phyloP scores from a whole-genome alignment of 768 basidiomycete genomes.

The Suillus cothurnatus region DNA sequence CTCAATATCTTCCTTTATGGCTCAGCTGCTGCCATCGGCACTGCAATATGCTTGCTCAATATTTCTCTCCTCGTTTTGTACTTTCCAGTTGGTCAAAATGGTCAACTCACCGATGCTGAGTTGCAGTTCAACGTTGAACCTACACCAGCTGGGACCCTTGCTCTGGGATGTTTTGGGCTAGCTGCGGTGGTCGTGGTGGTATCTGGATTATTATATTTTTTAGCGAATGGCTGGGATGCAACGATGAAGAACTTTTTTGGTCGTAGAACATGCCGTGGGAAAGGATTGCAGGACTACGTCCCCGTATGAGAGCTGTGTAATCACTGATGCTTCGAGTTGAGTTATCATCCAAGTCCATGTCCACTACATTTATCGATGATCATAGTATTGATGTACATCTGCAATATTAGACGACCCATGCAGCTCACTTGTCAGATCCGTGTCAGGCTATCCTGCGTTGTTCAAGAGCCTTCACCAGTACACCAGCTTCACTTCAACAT shows the following conservation, averaged over 20 bases:
- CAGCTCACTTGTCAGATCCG: not conserved
- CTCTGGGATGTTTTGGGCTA: conserved; percentile 9
- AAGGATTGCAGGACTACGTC: conserved; percentile 4
- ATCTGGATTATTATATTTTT: not conserved
- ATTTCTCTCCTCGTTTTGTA: conserved; percentile 8
- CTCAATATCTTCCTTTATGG: conserved; percentile 11
- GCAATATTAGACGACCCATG: not conserved
- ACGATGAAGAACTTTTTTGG: conserved; percentile 10
- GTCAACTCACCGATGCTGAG: conserved; percentile 1
- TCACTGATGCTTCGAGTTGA: not conserved
- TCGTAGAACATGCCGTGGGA: not conserved
- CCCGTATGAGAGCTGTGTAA: conserved; percentile 1
- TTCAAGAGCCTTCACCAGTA: not conserved
- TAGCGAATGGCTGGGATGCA: conserved; percentile 6
- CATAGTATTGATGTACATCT: not conserved
- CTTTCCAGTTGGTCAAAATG: conserved; percentile 5
- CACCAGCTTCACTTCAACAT: not conserved
- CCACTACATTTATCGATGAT: too few relatives aligned
- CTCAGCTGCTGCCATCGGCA: conserved; percentile 10
- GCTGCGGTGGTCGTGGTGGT: not conserved
- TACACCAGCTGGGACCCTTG: conserved; percentile 10
- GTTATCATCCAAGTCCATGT: not conserved
- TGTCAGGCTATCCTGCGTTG: not conserved
- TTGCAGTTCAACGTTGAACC: conserved; percentile 9
- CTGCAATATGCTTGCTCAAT: conserved; percentile 14